Percentiles rank a stretch among this genome's conserved stretches.
These are phyloP conservation scores for Obba rivulosa DNA, from an alignment of 768 basidiomycete genomes.

Conservation along the genomic window DNA sequence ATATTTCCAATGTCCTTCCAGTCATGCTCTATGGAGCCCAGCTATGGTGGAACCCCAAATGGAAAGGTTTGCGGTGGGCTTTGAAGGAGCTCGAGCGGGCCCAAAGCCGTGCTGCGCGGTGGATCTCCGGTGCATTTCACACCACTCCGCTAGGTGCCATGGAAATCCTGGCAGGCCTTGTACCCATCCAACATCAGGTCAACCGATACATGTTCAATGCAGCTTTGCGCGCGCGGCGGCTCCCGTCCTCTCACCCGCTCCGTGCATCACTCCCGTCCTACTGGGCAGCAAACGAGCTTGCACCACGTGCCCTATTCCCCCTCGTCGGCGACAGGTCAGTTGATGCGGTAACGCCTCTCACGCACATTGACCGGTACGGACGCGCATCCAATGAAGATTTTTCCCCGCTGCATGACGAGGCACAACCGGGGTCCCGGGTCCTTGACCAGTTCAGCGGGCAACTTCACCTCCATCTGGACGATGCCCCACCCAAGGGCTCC, in stretches of 20 bases:
- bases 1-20: conserved; percentile 12
- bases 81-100: conserved; percentile 6
- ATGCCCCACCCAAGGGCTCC: not conserved
- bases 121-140: conserved; percentile 16
- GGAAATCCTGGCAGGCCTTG: conserved; percentile 12
- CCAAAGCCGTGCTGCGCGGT: conserved; percentile 10
- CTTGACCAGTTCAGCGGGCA: not conserved
- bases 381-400: not conserved
- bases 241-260: not conserved
- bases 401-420: not conserved
- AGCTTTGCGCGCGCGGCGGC: not conserved
- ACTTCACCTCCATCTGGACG: not conserved
- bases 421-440: not conserved
- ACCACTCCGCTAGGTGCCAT: conserved; percentile 15
- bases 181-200: conserved; percentile 8
- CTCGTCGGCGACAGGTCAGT: not conserved
- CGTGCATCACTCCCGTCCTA: not conserved
- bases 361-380: not conserved
- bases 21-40: conserved; percentile 14
- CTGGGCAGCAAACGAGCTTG: not conserved
- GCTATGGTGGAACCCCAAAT: conserved; percentile 16
- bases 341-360: not conserved
- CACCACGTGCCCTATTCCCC: not conserved
- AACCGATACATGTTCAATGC: not conserved
- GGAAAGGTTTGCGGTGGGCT: conserved; percentile 6